Conservation (phyloP, 2,329 filamentous ascomycete species). For the Sporothrix dimorphospora region DNA sequence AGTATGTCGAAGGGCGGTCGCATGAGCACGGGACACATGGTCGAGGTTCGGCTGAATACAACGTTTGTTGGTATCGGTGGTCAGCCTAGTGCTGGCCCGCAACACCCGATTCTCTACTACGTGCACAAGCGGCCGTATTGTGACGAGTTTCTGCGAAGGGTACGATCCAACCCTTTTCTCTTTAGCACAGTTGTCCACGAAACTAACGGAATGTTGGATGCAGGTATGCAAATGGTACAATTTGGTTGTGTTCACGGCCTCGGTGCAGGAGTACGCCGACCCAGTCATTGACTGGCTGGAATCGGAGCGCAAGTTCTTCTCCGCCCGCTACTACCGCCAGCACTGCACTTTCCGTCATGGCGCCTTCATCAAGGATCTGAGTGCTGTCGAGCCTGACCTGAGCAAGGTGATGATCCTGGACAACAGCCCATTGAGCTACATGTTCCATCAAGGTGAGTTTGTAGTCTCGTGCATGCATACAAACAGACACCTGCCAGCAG, state of each 20-base stretch:
- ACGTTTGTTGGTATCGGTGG: constrained; percentile 69
- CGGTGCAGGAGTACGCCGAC: constrained; percentile 97
- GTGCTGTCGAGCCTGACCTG: constrained; percentile 92
- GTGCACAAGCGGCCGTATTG: constrained; percentile 97
- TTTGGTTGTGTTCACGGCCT: constrained; percentile 92
- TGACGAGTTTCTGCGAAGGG: constrained; percentile 90
- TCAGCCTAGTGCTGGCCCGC: constrained; percentile 71
- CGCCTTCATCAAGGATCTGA: constrained; percentile 97
- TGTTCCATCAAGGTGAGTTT: constrained; percentile 90
- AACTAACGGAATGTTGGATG: neutral
- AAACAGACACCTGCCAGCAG: too few relatives aligned
- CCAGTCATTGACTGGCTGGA: constrained; percentile 99
- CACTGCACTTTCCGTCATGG: constrained; percentile 96
- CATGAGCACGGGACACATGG: constrained; percentile 98
- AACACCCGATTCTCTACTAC: constrained; percentile 97
- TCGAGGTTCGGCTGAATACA: constrained; percentile 88
- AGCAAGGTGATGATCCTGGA: constrained; percentile 99
- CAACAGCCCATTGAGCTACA: constrained; percentile 96
- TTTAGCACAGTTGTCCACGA: neutral
- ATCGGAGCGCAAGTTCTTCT: constrained; percentile 94
- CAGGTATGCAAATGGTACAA: constrained; percentile 98
- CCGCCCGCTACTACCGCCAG: constrained; percentile 89
- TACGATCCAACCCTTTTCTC: constrained; percentile 43
- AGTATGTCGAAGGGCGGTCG: constrained; percentile 95
- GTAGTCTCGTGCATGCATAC: neutral